Conservation (phyloP, 306 rosid genomes). For the Cicer cuneatum region DNA sequence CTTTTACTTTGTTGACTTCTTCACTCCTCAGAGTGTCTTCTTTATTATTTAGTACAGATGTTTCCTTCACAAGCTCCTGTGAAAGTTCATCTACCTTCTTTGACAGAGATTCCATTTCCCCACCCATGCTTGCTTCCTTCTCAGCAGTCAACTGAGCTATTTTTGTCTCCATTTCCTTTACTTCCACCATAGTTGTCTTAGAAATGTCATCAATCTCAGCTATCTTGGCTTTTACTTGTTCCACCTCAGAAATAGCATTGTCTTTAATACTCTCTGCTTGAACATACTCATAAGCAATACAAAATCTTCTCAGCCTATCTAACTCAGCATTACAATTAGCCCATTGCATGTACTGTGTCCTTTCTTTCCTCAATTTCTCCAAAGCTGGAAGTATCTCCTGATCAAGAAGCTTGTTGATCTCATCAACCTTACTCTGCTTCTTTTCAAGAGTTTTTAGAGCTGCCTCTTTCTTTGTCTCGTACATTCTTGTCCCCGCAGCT, state of each 20-base stretch:
- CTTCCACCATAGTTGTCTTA: constrained; percentile 53
- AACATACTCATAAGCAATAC: constrained; percentile 81
- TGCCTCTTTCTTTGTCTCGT: constrained; percentile 94
- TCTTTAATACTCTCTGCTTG: constrained; percentile 81
- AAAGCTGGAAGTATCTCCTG: constrained; percentile 95
- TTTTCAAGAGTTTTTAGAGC: constrained; percentile 98
- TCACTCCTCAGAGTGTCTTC: constrained; percentile 83
- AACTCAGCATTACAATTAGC: constrained; percentile 95
- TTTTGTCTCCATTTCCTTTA: constrained; percentile 78
- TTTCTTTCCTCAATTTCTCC: constrained; percentile 94
- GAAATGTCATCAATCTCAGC: constrained; percentile 63
- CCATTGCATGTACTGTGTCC: constrained; percentile 96
- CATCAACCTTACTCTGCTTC: constrained; percentile 98
- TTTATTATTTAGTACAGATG: constrained; percentile 67
- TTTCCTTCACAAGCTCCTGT: constrained; percentile 81
- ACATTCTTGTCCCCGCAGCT: constrained; percentile 99
- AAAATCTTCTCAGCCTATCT: constrained; percentile 86
- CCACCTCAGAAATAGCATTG: constrained; percentile 73
- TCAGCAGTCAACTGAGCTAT: constrained; percentile 71
- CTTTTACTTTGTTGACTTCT: constrained; percentile 77
- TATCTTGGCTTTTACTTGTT: constrained; percentile 74
- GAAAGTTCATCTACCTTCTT: constrained; percentile 74
- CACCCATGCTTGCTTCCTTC: constrained; percentile 93
- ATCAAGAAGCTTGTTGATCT: constrained; percentile 95
- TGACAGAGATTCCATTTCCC: constrained; percentile 80